Percentiles rank a stretch among this genome's conserved stretches.
phyloP scores from a whole-genome alignment of 2,329 filamentous ascomycete genomes.

The Xylariaceae sp. region DNA sequence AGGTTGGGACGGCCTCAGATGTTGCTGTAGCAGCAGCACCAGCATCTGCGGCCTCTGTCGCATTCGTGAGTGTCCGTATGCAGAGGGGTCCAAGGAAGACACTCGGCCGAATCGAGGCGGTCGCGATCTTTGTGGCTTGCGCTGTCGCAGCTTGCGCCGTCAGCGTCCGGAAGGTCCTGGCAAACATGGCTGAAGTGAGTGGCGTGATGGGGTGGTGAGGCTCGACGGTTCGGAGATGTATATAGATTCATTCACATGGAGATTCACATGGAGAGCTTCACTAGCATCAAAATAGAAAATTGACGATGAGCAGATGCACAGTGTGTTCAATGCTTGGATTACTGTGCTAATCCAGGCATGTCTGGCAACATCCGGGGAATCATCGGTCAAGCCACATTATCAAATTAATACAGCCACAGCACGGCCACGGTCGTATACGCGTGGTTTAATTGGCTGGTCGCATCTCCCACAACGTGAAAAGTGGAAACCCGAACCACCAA shows the following conservation, averaged over 20 bases:
- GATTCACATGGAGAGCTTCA: background rate
- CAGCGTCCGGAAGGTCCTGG: slow-evolving; percentile 23
- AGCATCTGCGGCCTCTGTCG: slow-evolving; percentile 7
- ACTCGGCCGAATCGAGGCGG: slow-evolving; percentile 1
- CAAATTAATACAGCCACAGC: slow-evolving; percentile 1
- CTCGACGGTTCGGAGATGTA: no score
- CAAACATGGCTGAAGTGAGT: slow-evolving; percentile 17
- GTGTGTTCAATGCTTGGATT: background rate
- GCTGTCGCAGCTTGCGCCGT: slow-evolving; percentile 10
- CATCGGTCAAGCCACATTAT: slow-evolving; percentile 16
- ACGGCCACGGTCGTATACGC: background rate
- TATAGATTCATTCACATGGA: no score
- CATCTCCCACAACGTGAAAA: slow-evolving; percentile 19
- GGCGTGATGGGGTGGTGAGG: background rate
- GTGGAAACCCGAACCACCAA: slow-evolving; percentile 19
- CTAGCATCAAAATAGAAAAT: background rate
- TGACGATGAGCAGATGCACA: background rate
- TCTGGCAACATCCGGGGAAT: slow-evolving; percentile 11
- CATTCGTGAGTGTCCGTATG: slow-evolving; percentile 20
- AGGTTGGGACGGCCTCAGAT: background rate
- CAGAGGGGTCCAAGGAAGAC: slow-evolving; percentile 11
- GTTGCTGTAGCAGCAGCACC: slow-evolving; percentile 1
- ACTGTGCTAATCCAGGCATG: slow-evolving; percentile 2
- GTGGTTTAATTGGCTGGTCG: background rate
- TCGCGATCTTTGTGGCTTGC: no score